Evolutionary conservation across 2,329 filamentous ascomycete genomes (phyloP).

Genomic region (Verticillium tricorpus): DNA sequence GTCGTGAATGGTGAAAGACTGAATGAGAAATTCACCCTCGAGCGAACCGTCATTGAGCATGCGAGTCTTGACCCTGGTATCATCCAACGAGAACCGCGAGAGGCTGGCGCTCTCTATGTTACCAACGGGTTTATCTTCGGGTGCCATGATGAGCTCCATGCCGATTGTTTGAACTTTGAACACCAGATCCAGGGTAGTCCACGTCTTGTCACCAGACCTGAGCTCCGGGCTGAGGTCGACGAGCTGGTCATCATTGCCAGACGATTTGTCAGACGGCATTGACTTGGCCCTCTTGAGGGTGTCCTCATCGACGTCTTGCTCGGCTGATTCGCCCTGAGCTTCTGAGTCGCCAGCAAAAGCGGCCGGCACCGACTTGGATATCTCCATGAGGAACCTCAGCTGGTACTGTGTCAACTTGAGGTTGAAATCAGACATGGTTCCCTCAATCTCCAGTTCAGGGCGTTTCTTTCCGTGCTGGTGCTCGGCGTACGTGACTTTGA

Average conservation of each 20-base stretch:
- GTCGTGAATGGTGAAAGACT: slow-evolving; percentile 92
- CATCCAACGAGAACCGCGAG: slow-evolving; percentile 90
- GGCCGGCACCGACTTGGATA: slow-evolving; percentile 81
- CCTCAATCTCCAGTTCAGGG: slow-evolving; percentile 88
- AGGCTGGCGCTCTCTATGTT: slow-evolving; percentile 75
- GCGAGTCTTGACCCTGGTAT: slow-evolving; percentile 84
- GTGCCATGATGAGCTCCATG: slow-evolving; percentile 77
- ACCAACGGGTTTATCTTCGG: slow-evolving; percentile 72
- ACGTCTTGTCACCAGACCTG: slow-evolving; percentile 62
- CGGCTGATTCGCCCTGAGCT: slow-evolving; percentile 67
- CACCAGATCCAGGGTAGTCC: slow-evolving; percentile 89
- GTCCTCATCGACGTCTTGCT: slow-evolving; percentile 64
- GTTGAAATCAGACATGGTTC: slow-evolving; percentile 90
- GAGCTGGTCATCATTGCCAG: slow-evolving; percentile 32
- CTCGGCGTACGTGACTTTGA: slow-evolving; percentile 87
- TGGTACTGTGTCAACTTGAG: slow-evolving; percentile 86
- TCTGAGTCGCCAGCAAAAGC: slow-evolving; percentile 76
- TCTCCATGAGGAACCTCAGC: slow-evolving; percentile 80
- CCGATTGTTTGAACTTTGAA: slow-evolving; percentile 88
- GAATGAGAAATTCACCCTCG: slow-evolving; percentile 88
- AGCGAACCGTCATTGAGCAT: slow-evolving; percentile 90
- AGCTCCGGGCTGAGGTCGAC: slow-evolving; percentile 67
- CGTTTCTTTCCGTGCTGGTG: slow-evolving; percentile 72
- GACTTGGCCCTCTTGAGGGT: slow-evolving; percentile 41
- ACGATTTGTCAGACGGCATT: slow-evolving; percentile 28